These are phyloP conservation scores for Phytophthora citrophthora DNA, from an alignment of 352 stramenopile genomes.

Conservation along the genomic window DNA sequence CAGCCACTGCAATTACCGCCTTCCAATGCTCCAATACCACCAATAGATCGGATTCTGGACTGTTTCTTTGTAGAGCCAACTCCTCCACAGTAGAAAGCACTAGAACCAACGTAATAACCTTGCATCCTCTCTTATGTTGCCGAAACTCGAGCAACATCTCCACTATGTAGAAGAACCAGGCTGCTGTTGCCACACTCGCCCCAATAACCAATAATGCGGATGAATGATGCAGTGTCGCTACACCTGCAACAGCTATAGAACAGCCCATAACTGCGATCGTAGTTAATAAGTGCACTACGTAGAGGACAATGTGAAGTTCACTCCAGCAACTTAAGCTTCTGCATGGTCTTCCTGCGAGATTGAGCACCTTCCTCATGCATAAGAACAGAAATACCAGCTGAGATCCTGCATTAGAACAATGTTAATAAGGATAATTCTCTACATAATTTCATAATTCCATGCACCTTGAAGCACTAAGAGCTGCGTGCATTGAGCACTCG, in stretches of 20 bases:
- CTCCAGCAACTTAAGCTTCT: background rate
- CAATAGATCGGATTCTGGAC: background rate
- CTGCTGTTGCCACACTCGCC: constrained; percentile 25
- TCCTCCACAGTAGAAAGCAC: constrained; percentile 21
- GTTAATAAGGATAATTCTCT: background rate
- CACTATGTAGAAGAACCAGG: constrained; percentile 47
- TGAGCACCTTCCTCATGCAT: constrained; percentile 50
- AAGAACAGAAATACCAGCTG: constrained; percentile 43
- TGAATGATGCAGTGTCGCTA: constrained; percentile 33
- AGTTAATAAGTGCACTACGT: constrained; percentile 44
- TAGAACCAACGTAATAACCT: constrained; percentile 33
- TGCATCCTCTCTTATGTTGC: constrained; percentile 18
- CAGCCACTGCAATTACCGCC: background rate
- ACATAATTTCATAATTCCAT: background rate
- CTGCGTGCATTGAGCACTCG: constrained; percentile 29
- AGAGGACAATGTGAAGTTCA: constrained; percentile 16
- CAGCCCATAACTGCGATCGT: constrained; percentile 23
- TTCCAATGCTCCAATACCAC: constrained; percentile 22
- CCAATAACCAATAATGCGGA: constrained; percentile 45
- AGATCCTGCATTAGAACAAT: constrained; percentile 27
- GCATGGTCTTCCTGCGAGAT: constrained; percentile 16
- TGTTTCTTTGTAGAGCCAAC: constrained; percentile 3
- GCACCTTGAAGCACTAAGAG: constrained; percentile 39
- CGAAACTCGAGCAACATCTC: constrained; percentile 31
- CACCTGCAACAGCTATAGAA: constrained; percentile 26